phyloP scores from a whole-genome alignment of 805 yeast genomes.

The Kodamaea kaohsiungensis region DNA sequence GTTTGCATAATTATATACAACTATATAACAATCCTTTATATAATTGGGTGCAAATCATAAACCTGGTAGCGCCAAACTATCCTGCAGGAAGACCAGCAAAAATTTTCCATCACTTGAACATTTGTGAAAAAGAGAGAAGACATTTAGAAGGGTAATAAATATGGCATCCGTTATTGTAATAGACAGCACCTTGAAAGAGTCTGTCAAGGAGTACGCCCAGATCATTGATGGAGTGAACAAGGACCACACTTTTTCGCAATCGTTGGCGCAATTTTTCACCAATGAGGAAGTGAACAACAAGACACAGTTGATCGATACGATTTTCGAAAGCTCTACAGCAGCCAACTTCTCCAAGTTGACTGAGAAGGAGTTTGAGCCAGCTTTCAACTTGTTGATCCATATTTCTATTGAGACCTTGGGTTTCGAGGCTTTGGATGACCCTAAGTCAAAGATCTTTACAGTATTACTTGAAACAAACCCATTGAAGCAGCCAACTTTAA shows the following conservation, averaged over 20 bases:
- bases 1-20: no score
- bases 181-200: conserved; percentile 43
- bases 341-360: conserved; percentile 34
- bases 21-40: no score
- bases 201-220: conserved; percentile 40
- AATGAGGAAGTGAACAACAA: conserved; percentile 28
- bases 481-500: conserved; percentile 37
- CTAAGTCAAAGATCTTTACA: conserved; percentile 22
- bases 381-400: conserved; percentile 42
- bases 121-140: background rate
- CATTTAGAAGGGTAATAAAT: conserved; percentile 5
- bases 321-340: conserved; percentile 30
- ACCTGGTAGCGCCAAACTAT: background rate
- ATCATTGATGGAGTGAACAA: conserved; percentile 36
- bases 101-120: conserved; percentile 7
- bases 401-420: conserved; percentile 30
- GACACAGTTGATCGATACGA: conserved; percentile 26
- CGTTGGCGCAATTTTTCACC: conserved; percentile 24
- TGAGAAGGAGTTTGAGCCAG: conserved; percentile 47
- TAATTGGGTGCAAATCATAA: background rate
- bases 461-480: conserved; percentile 36
- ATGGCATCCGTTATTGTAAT: conserved; percentile 48
- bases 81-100: conserved; percentile 6
- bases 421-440: conserved; percentile 26
- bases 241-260: conserved; percentile 27